Conservation (phyloP, 2,329 filamentous ascomycete species). For the Talaromyces amestolkiae region DNA sequence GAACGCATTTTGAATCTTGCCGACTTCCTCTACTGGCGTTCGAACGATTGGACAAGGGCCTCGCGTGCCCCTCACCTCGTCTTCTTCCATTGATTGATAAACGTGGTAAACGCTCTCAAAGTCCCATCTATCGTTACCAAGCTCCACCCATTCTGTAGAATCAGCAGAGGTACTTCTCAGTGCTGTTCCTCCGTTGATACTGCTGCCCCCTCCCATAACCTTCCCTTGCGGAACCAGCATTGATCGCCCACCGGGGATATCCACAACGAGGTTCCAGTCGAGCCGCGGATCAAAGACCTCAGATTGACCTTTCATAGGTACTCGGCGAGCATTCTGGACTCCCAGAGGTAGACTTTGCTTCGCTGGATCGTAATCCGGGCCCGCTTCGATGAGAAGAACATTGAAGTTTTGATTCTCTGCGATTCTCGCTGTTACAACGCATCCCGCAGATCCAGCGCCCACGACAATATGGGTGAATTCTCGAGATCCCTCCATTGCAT, state of each 20-base stretch:
- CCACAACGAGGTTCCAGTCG: constrained; percentile 22
- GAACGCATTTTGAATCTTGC: constrained; percentile 21
- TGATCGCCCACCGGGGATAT: constrained; percentile 14
- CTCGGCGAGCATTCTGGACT: constrained; percentile 18
- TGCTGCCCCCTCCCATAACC: constrained; percentile 23
- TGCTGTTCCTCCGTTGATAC: constrained; percentile 22
- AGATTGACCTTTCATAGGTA: constrained; percentile 22
- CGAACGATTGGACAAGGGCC: constrained; percentile 21
- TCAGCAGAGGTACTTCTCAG: constrained; percentile 20
- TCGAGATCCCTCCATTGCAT: not conserved
- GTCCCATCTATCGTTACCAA: constrained; percentile 21
- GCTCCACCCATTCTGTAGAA: constrained; percentile 19
- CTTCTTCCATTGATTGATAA: constrained; percentile 20
- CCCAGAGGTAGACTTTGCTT: constrained; percentile 11
- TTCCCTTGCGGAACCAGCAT: constrained; percentile 23
- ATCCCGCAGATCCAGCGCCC: constrained; percentile 23
- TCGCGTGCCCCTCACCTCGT: constrained; percentile 15
- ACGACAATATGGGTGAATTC: constrained; percentile 22
- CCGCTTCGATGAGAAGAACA: constrained; percentile 25
- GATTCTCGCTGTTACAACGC: constrained; percentile 22
- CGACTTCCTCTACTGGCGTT: constrained; percentile 17
- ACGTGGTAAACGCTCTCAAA: constrained; percentile 19
- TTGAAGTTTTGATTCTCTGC: constrained; percentile 19
- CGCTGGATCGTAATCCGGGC: constrained; percentile 19
- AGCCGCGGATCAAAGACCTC: constrained; percentile 20